Conservation (phyloP, 768 basidiomycete genomes). For the Lanmaoa pseudosensibilis region DNA sequence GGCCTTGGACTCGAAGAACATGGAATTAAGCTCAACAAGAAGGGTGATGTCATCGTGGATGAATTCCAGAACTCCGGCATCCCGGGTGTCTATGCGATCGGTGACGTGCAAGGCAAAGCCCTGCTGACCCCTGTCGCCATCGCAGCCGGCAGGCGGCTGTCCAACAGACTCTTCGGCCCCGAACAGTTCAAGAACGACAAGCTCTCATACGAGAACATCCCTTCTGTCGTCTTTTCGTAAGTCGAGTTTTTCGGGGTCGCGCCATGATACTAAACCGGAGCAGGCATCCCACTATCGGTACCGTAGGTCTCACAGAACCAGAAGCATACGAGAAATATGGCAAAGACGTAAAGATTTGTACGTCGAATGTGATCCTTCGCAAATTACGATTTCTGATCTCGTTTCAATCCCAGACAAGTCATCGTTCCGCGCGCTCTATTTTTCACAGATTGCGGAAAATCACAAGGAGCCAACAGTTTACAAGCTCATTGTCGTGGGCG, state of each 20-base stretch:
- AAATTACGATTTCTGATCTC: neutral
- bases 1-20: slow-evolving; percentile 74
- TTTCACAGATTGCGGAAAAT: slow-evolving; percentile 83
- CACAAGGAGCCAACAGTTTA: slow-evolving; percentile 96
- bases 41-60: slow-evolving; percentile 87
- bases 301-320: slow-evolving; percentile 92
- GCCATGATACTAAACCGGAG: slow-evolving; percentile 2
- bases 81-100: slow-evolving; percentile 74
- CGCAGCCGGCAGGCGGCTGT: slow-evolving; percentile 86
- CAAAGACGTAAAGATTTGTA: slow-evolving; percentile 87
- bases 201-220: slow-evolving; percentile 84
- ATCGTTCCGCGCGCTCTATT: slow-evolving; percentile 83
- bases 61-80: slow-evolving; percentile 86
- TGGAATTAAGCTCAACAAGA: slow-evolving; percentile 71
- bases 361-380: slow-evolving; percentile 31
- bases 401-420: slow-evolving; percentile 60
- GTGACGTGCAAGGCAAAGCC: slow-evolving; percentile 91
- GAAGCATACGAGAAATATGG: slow-evolving; percentile 89
- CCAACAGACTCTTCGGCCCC: slow-evolving; percentile 89
- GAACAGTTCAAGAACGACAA: slow-evolving; percentile 85
- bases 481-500: slow-evolving; percentile 85
- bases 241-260: slow-evolving; percentile 33
- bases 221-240: slow-evolving; percentile 95
- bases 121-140: slow-evolving; percentile 97
- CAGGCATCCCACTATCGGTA: slow-evolving; percentile 94